Conservation (phyloP, 805 yeast genomes). For the Cyberlindnera maclurae region DNA sequence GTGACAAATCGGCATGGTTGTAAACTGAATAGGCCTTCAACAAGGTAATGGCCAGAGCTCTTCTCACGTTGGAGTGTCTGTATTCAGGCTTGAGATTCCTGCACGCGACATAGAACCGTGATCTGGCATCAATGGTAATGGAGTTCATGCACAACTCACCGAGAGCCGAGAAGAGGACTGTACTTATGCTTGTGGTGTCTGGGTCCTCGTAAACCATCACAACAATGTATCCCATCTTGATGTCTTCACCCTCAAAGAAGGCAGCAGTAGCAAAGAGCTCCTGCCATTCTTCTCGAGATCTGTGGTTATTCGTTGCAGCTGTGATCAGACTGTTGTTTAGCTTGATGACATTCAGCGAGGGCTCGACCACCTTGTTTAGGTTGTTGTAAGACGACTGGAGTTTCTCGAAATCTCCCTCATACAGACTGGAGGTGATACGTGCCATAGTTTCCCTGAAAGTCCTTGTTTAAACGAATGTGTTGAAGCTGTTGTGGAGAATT, state of each 20-base stretch:
- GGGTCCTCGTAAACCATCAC: constrained; percentile 46
- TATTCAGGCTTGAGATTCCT: constrained; percentile 50
- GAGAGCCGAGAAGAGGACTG: constrained; percentile 51
- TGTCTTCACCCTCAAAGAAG: constrained; percentile 45
- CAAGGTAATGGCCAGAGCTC: constrained; percentile 68
- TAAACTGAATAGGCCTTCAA: constrained; percentile 61
- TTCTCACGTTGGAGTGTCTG: constrained; percentile 53
- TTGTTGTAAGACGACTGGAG: constrained; percentile 2
- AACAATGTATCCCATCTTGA: constrained; percentile 35
- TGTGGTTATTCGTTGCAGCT: constrained; percentile 13
- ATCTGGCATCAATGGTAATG: constrained; percentile 48
- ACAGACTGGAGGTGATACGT: constrained; percentile 20
- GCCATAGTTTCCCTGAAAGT: constrained; percentile 4
- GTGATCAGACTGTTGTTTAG: constrained; percentile 16
- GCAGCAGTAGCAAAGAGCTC: constrained; percentile 41
- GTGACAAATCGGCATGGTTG: constrained; percentile 20
- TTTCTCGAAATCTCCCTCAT: constrained; percentile 17
- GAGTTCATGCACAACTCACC: constrained; percentile 59
- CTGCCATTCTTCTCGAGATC: constrained; percentile 31
- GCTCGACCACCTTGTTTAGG: constrained; percentile 10
- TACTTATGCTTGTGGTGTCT: constrained; percentile 38
- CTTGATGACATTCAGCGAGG: constrained; percentile 18
- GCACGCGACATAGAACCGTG: constrained; percentile 75
- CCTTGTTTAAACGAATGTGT: background rate
- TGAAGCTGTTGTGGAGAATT: background rate